Base-by-base conservation (phyloP, 768 basidiomycete species). In the Kwoniella sp. region DNA sequence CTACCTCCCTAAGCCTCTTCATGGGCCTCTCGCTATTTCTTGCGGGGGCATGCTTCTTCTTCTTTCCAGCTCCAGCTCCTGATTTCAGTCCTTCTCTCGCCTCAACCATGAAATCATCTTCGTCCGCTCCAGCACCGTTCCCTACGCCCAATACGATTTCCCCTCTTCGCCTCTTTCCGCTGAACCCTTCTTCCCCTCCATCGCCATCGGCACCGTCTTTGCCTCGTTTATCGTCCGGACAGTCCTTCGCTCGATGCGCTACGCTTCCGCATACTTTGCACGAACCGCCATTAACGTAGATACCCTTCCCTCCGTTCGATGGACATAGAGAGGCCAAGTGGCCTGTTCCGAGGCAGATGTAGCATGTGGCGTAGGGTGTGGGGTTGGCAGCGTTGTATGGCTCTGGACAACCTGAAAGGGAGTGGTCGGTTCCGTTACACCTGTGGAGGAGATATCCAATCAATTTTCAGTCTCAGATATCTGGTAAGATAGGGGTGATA, bases 81-180 rank as follows among this genome's bases (percentile, higher is more conserved):
- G 47, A 26, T 33, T 27, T 27, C 9, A 64, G 2, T 1, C 24
- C 22, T 2, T 88, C 86, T 48, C 91, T 85, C 75, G 88, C 88
- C 77, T 92, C 84, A 0, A 83, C 83, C 78, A 93, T 92, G 81
- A 94, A 96, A 77, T 96, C 94, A 74, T 97, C 94, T 78, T 97
- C 94, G 76, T 97, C 94, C 9, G 94, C 88, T 24, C 92, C 91
- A 0, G 85, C 86, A 40, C 83, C 86, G 29, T 76, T 76, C 82
- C 72, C 76, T 2, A 76, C 80, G 12, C 71, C 73, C 22, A 84
- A 78, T 0, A 79, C 74, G 22, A 80, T 79, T 75, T 82, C 83
- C 82, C 70, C 51, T 19, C 63, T 48, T 29, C 52, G 44, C 21
- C 36, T 60, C 15, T 17, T n/a, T 48, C 48, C 48, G 15, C 49